Base-by-base conservation (phyloP, 768 basidiomycete genomes). In the Amanita jacksonii region DNA sequence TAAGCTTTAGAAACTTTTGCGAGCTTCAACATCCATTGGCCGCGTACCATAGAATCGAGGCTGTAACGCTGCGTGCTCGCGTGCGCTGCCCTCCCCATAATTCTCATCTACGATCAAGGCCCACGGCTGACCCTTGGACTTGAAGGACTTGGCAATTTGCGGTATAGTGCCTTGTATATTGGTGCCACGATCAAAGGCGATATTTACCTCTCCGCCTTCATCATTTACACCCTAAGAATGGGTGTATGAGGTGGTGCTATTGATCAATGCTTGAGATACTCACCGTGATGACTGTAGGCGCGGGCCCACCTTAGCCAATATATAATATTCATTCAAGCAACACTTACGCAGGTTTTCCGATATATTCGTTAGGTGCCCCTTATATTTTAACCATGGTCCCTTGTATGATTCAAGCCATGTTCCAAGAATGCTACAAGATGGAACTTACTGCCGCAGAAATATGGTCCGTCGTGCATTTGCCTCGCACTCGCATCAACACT, bases 391-490 rank as follows among this genome's bases (percentile, higher is more conserved):
- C 96, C 96, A 99, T 25, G 92, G 89, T 2, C 96, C 96, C 85
- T 55, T 18, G 44, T 34, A 48, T 18, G 31, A 48, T 47, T 50
- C 22, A 39, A 25, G n/a, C n/a, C n/a, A n/a, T n/a, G n/a, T n/a
- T n/a, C n/a, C n/a, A n/a, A n/a, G n/a, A n/a, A n/a, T n/a, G n/a
- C n/a, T n/a, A n/a, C n/a, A 24, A 33, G 37, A 12, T 20, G 24
- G 8, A 13, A 65, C 80, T 40, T 53, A 87, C 86, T 24, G 96
- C 96, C 30, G 96, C 96, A 25, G 88, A 92, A 46, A 98, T 99
- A 58, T 98, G 96, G 57, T 99, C 96, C 13, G 96, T 99, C 9
- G 96, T 99, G 62, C 96, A 99, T 65, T 99, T 98, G n/a, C 96
- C 96, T 51, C 87, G 70, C 5, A 98, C 89, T 23, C 91, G 69